Percentiles rank a stretch among this genome's conserved stretches.
Conservation (phyloP, 2,329 filamentous ascomycete genomes). For the Aspergillus sp. region DNA sequence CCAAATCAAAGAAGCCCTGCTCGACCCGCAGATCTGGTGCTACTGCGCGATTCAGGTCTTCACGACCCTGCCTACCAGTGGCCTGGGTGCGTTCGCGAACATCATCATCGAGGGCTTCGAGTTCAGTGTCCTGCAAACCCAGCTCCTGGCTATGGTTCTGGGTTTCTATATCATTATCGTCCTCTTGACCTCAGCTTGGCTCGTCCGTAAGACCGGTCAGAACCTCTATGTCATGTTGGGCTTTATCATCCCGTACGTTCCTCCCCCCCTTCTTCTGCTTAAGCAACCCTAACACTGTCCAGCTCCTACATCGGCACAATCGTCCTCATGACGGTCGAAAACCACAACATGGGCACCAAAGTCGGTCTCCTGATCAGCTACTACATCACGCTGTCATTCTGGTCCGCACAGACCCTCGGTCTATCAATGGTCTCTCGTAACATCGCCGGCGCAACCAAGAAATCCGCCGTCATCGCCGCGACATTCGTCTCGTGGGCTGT, state of each 20-base stretch:
- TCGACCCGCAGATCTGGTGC: conserved; percentile 66
- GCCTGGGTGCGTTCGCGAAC: conserved; percentile 70
- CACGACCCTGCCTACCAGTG: conserved; percentile 71
- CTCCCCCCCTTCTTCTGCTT: not conserved
- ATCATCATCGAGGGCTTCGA: conserved; percentile 72
- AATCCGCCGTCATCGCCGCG: conserved; percentile 64
- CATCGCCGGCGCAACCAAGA: conserved; percentile 72
- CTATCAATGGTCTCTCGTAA: conserved; percentile 70
- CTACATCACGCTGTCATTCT: conserved; percentile 76
- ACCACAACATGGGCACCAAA: conserved; percentile 58
- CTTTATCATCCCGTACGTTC: conserved; percentile 64
- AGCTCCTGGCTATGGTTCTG: conserved; percentile 70
- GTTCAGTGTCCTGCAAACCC: conserved; percentile 66
- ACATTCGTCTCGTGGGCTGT: conserved; percentile 71
- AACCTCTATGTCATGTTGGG: conserved; percentile 66
- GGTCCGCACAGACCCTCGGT: conserved; percentile 68
- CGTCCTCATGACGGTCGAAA: conserved; percentile 67
- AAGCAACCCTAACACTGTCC: not conserved
- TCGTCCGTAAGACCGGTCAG: conserved; percentile 68
- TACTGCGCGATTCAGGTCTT: conserved; percentile 67
- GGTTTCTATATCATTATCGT: conserved; percentile 73
- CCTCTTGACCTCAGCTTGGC: conserved; percentile 64
- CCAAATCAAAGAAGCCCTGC: conserved; percentile 58
- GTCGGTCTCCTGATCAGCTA: conserved; percentile 70
- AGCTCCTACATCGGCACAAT: conserved; percentile 71